Evolutionary conservation across 192 early-diverging fungal species (phyloP), one percentile per base, ranked within the genome.

Genomic region (Linnemannia schmuckeri): DNA sequence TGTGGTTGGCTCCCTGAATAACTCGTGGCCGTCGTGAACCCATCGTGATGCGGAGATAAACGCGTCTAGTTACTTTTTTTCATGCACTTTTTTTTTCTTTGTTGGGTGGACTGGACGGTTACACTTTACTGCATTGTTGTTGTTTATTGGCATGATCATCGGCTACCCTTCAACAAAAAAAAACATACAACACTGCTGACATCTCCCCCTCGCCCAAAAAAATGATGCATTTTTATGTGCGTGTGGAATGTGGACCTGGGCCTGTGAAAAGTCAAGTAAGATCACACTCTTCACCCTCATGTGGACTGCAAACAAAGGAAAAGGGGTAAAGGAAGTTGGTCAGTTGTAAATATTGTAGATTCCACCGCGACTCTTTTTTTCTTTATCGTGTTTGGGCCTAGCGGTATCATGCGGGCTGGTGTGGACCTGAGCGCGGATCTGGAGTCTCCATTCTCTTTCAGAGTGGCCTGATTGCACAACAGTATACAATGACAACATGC

Each of bases 1-100:
- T 72, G 24, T 72, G 40, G 70, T 72, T 72, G 70, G 70, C 70
- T 72, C 70, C 61, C 30, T 66, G 61, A 66, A 66, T 30, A 66
- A 33, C 61, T 66, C 61, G 61, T 66, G 61, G 61, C 4, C 27
- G 57, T 66, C 61, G 61, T 66, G 61, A 66, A 66, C 61, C 55
- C 61, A 66, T 66, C 27, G 61, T 66, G 61, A 66, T 66, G 30
- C 61, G 27, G 61, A 66, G 61, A 35, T 66, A 66, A 57, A 66
- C 61, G 30, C 61, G 61, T 66, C 61, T 13, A 66, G 61, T 66
- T 33, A 10, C 27, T 33, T 9, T 27, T 3, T 27, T 61, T 61
- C 57, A 27, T 27, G 57, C 57, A 3, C 9, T 9, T 61, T 55
- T 55, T 55, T 27, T 27, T 33, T 33, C 61, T 33, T 66, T 66